Evolutionary conservation across 2,329 filamentous ascomycete genomes (phyloP).

Genomic region (Hypoxylon sp.): DNA sequence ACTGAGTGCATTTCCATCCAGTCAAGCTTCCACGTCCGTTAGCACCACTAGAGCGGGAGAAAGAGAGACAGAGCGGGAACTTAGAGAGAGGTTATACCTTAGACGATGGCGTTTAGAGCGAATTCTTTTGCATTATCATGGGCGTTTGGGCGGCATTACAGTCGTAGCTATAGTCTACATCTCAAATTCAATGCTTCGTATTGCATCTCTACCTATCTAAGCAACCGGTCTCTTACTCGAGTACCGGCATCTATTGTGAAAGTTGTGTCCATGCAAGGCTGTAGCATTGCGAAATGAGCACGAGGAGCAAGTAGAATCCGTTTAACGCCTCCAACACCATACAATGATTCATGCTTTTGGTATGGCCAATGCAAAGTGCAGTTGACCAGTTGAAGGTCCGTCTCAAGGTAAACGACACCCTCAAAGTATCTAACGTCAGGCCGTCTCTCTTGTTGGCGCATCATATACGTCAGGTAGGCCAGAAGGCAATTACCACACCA

Average conservation of each 20-base stretch:
- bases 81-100: slow-evolving; percentile 31
- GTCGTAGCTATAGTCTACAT: slow-evolving; percentile 6
- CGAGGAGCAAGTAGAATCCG: slow-evolving; percentile 2
- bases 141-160: slow-evolving; percentile 24
- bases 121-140: slow-evolving; percentile 18
- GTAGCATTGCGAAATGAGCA: slow-evolving; percentile 4
- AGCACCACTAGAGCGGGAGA: slow-evolving; percentile 27
- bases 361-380: neutral
- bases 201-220: neutral
- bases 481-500: neutral
- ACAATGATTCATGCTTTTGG: slow-evolving; percentile 22
- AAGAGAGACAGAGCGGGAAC: slow-evolving; percentile 12
- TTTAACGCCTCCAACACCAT: slow-evolving; percentile 35
- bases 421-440: neutral
- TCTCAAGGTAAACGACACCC: neutral
- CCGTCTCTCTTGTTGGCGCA: slow-evolving; percentile 2
- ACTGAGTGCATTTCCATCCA: slow-evolving; percentile 28
- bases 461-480: slow-evolving; percentile 31
- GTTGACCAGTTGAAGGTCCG: neutral
- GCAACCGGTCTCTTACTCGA: neutral
- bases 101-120: slow-evolving; percentile 24
- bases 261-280: neutral
- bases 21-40: slow-evolving; percentile 5
- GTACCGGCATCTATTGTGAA: neutral
- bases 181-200: slow-evolving; percentile 10